Evolutionary conservation across 1,284 basidiomycete species (phyloP).

Genomic region (Ganoderma meredithae): DNA sequence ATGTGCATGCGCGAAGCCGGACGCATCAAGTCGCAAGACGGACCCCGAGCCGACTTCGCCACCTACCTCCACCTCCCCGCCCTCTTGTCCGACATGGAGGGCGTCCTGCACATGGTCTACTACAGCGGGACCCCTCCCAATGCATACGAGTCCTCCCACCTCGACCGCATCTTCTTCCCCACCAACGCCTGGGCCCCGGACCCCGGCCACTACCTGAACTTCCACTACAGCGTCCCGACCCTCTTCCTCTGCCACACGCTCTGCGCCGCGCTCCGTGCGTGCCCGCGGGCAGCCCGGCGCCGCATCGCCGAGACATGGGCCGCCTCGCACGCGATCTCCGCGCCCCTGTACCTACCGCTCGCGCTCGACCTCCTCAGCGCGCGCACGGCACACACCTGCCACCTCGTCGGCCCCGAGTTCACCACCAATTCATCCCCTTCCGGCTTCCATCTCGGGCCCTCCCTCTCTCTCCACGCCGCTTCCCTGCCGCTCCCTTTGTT

Average conservation of each 20-base stretch:
- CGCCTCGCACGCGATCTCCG: background rate
- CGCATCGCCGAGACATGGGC: background rate
- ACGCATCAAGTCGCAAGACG: background rate
- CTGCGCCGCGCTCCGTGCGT: background rate
- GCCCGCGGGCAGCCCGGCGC: background rate
- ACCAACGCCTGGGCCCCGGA: background rate
- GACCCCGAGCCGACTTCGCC: background rate
- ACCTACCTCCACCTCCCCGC: background rate
- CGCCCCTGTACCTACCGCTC: background rate
- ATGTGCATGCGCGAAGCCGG: background rate
- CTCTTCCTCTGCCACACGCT: background rate
- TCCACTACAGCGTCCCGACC: background rate
- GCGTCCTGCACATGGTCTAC: background rate
- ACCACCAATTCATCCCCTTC: too few species aligned
- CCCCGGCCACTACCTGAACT: background rate
- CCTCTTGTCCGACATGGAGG: background rate
- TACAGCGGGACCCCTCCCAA: background rate
- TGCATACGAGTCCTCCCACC: background rate
- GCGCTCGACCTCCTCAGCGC: background rate
- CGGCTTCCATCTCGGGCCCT: background rate
- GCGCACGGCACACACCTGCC: background rate
- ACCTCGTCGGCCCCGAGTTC: background rate
- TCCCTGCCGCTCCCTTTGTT: background rate
- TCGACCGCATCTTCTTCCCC: background rate
- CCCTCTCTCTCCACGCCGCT: background rate